Base-by-base conservation (phyloP, 202 grass and related monocot species). In the Thinopyrum obtusiflorum region DNA sequence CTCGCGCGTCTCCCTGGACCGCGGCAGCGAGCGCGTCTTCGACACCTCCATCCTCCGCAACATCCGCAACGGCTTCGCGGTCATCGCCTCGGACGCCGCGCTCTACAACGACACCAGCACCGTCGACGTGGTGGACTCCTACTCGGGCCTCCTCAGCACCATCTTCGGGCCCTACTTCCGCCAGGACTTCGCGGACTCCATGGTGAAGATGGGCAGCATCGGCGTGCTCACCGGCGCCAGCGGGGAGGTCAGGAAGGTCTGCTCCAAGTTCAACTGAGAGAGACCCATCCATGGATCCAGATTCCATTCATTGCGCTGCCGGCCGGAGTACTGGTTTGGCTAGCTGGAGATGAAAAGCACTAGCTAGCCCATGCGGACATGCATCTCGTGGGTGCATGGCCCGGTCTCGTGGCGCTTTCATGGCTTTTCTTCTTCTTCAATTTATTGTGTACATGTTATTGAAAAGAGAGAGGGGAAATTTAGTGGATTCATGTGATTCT, bases 201-300 rank as follows among this genome's bases (percentile, higher is more conserved):
- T 98, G 77, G 91, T 98, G 2, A 85, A 79, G 69, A 95, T 98
- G 95, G 95, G 95, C 0, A 66, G 66, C 20, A 86, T 95, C 67
- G 91, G 88, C n/a, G 95, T 95, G 6, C 11, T 78, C 78, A 98
- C 91, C 2, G 84, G 91, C 24, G 1, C 11, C 9, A 12, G 40
- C 9, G 95, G 95, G 3, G 95, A 95, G 78, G 86, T 98, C 77
- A 39, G 95, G 79, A 90, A 89, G 80, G 60, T 92, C 80, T 98
- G 95, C 90, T 82, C 89, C 66, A 83, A 92, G 88, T 95, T 98
- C 89, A 98, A 98, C 81, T 98, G 68, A 91, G 68, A 21, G 40
- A 42, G 73, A 88, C 31, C 11, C 24, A 57, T 61, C 65, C 53
- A 9, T 36, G 11, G 53, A 59, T 59, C 53, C 53, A 59, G 18